Evolutionary conservation across 257 asterid genomes (phyloP), one percentile per base, ranked within the genome.

Genomic region (Solanum chilense): DNA sequence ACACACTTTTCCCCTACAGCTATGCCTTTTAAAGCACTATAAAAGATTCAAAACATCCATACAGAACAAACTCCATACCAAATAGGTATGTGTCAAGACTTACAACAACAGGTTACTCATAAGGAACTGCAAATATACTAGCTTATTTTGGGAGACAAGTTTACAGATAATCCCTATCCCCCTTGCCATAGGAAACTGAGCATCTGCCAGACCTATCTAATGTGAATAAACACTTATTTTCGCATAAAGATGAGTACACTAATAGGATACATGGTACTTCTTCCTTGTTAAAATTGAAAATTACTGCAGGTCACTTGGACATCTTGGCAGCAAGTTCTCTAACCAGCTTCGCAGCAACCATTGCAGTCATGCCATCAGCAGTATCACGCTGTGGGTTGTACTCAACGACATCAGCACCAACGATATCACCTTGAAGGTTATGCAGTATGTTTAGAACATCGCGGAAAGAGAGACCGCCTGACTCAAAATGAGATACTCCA

Each of bases 401-500:
- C 89, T 97, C 99, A 56, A 97, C 99, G 7, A 97, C 98, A 86
- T 97, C 99, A n/a, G 98, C 99, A 39, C 91, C 99, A 44, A 97
- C 98, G 68, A 97, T 91, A 37, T 97, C 94, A 9, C 95, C 99
- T 94, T 95, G 93, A 85, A 97, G 95, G 92, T 96, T 95, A 86
- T 97, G 99, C 89, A 96, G 93, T 87, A 96, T 96, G 96, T 97
- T 95, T 87, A 93, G 95, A 84, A 95, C 98, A 86, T 97, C 99
- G 3, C 99, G 98, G 92, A 96, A 97, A 8, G 99, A 96, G 86
- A 97, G 98, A 78, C 99, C 99, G 35, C 99, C 99, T 3, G 99
- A 98, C 91, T 97, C 99, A 13, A 97, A 95, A 92, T 97, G 99
- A 78, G 99, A 97, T 62, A 97, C 99, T 68, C 99, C 99, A 1